Conservation (phyloP, 1,139 yeast species). For the Ogataea hybrid region DNA sequence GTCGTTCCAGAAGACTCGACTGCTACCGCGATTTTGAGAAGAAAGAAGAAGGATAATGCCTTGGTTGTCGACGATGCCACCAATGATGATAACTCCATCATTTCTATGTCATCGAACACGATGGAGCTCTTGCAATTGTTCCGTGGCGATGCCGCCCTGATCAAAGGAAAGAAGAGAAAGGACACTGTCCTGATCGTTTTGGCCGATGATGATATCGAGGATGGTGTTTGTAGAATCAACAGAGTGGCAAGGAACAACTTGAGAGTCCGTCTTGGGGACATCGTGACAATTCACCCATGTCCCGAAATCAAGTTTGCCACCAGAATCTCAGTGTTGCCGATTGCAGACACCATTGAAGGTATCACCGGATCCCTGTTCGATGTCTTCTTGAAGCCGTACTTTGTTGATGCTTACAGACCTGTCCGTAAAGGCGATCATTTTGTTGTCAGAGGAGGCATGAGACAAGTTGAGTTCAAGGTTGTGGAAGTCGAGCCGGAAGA, state of each 20-base stretch:
- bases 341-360: conserved; percentile 98
- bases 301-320: conserved; percentile 96
- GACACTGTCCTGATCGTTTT: conserved; percentile 97
- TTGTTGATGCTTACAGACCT: conserved; percentile 98
- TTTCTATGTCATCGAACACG: conserved; percentile 91
- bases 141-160: conserved; percentile 96
- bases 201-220: conserved; percentile 96
- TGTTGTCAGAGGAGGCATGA: conserved; percentile 97
- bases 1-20: conserved; percentile 61
- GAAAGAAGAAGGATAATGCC: conserved; percentile 96
- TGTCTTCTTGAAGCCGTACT: conserved; percentile 94
- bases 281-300: conserved; percentile 88
- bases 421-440: conserved; percentile 97
- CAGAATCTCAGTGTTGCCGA: conserved; percentile 93
- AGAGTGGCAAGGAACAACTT: conserved; percentile 95
- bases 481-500: conserved; percentile 98
- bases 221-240: conserved; percentile 91
- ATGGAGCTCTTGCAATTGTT: conserved; percentile 94
- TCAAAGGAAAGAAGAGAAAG: conserved; percentile 97
- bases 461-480: conserved; percentile 98
- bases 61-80: conserved; percentile 95
- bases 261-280: conserved; percentile 91
- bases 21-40: conserved; percentile 95
- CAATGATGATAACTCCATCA: conserved; percentile 95
- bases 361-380: conserved; percentile 97